A percentile compares a stretch with the other conserved stretches of the same genome.
phyloP scores from a whole-genome alignment of 2,329 filamentous ascomycete genomes.

The Delphinella strobiligena region DNA sequence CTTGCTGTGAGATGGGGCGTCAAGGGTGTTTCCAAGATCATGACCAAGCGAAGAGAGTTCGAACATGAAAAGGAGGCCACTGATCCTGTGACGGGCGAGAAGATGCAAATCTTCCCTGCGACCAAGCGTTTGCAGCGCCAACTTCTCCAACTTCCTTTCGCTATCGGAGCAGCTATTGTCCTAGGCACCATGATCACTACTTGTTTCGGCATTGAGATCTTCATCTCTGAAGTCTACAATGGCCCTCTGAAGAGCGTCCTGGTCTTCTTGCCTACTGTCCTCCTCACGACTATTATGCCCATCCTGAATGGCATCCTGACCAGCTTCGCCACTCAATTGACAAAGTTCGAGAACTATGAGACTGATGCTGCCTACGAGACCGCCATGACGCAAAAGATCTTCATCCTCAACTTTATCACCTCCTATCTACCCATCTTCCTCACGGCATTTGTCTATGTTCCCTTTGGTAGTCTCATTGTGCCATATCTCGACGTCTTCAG shows the following conservation, averaged over 20 bases:
- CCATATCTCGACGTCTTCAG: conserved; percentile 79
- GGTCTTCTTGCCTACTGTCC: conserved; percentile 76
- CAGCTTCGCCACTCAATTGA: conserved; percentile 62
- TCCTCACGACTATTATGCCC: conserved; percentile 73
- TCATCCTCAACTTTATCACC: conserved; percentile 92
- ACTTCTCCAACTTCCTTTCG: conserved; percentile 74
- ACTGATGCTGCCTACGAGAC: conserved; percentile 74
- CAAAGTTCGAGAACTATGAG: conserved; percentile 81
- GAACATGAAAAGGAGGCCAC: conserved; percentile 62
- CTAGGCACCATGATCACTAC: conserved; percentile 73
- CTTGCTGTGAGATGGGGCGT: conserved; percentile 82
- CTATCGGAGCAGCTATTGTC: conserved; percentile 55
- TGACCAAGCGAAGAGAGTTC: conserved; percentile 67
- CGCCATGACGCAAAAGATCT: conserved; percentile 82
- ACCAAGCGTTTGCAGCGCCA: conserved; percentile 66
- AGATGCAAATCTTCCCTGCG: conserved; percentile 61
- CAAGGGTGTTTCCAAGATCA: conserved; percentile 68
- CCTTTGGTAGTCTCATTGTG: conserved; percentile 72
- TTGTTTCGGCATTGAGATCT: conserved; percentile 88
- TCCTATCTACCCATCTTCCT: conserved; percentile 88
- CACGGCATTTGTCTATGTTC: conserved; percentile 88
- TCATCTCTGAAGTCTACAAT: conserved; percentile 86
- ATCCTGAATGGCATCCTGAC: conserved; percentile 67
- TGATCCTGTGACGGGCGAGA: conserved; percentile 74
- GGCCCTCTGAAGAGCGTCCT: conserved; percentile 79